Evolutionary conservation across 78 protist species (phyloP), one percentile per base, ranked within the genome.

Genomic region (Pigoraptor vietnamica): DNA sequence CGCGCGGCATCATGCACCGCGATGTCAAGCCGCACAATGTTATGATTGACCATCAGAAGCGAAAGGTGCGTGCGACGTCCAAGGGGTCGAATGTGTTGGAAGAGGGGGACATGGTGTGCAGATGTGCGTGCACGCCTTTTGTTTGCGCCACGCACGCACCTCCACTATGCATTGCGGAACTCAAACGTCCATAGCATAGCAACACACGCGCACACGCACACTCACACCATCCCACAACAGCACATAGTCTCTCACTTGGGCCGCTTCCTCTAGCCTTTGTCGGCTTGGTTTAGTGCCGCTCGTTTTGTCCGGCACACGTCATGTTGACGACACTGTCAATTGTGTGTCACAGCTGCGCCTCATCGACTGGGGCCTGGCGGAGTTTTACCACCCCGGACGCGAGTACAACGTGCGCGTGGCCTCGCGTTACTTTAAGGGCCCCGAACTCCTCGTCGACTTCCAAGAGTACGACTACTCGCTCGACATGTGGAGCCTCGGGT

Each of bases 401-500:
- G 99, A 97, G 86, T 99, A 98, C 95, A 99, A 99, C 93, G 99
- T 99, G n/a, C 96, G 99, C 37, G 99, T 99, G 38, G 99, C 99
- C n/a, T 97, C 99, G 2, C 92, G 99, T 10, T 99, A 97, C 96
- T 99, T 96, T 95, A 99, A 99, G 92, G 95, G 94, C 0, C 99
- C 99, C 39, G 99, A 99, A 90, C 96, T 99, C 10, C 94, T 99
- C 1, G 98, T 98, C 82, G 98, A 98, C 91, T 89, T 97, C 88
- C 97, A 95, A 90, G 96, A 94, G 79, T 99, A 98, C 92, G 99
- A 98, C 94, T 99, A 98, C 93, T 95, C 99, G 86, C 96, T 99
- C 35, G 99, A 98, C 93, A 93, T 99, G 92, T 99, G 99, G 99
- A 88, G 96, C 35, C 91, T 99, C 48, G 99, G 99, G 33, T 99